Evolutionary conservation across 2,329 filamentous ascomycete species (phyloP).

Genomic region (Conoideocrella luteorostrata): DNA sequence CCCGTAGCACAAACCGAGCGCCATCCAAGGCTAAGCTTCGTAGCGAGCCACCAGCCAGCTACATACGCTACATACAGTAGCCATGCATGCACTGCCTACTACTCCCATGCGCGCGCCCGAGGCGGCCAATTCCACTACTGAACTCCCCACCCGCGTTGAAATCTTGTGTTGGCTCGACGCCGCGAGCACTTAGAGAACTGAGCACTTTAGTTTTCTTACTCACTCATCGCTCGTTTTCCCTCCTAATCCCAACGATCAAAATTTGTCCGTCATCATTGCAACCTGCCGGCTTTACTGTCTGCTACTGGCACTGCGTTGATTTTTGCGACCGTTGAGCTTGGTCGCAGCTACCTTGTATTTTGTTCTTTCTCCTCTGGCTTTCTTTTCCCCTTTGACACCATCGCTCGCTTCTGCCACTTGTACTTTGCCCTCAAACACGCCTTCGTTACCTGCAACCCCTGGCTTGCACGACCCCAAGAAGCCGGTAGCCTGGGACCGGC

Average conservation of each 20-base stretch:
- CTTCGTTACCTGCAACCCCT: slow-evolving; percentile 4
- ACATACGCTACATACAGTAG: too few relatives aligned
- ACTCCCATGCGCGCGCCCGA: too few relatives aligned
- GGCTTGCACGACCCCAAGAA: slow-evolving; percentile 2
- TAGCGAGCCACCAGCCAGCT: too few relatives aligned
- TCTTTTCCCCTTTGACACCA: neutral
- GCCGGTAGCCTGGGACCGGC: neutral
- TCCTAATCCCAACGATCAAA: neutral
- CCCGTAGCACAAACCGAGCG: too few relatives aligned
- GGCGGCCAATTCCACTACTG: too few relatives aligned
- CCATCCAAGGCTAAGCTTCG: too few relatives aligned
- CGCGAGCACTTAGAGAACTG: neutral
- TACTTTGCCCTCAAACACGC: neutral
- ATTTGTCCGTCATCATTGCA: neutral
- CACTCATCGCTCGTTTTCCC: neutral
- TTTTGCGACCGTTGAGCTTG: neutral
- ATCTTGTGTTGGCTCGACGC: neutral
- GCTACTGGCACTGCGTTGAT: slow-evolving; percentile 1
- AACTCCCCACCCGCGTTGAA: too few relatives aligned
- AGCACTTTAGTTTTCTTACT: neutral
- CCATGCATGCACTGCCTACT: too few relatives aligned
- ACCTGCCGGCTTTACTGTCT: slow-evolving; percentile 1
- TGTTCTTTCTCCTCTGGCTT: neutral
- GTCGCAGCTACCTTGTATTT: neutral
- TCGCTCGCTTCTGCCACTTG: slow-evolving; percentile 7